phyloP scores from a whole-genome alignment of 257 asterid genomes.

The Scutellaria barbata region DNA sequence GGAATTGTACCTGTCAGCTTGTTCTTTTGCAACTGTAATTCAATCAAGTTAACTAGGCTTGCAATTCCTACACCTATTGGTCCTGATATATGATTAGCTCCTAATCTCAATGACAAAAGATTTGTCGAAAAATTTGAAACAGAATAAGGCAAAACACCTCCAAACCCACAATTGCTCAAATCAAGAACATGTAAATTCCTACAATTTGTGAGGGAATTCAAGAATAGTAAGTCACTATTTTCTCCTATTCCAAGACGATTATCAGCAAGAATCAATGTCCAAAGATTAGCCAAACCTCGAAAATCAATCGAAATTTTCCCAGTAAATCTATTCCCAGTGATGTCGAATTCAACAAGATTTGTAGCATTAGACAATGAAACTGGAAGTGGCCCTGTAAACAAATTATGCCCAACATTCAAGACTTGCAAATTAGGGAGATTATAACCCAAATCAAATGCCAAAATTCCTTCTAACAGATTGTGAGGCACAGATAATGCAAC shows the following conservation, averaged over 20 bases:
- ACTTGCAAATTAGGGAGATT: conserved; percentile 33
- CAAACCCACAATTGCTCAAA: conserved; percentile 32
- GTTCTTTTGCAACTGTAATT: conserved; percentile 28
- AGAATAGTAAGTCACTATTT: conserved; percentile 23
- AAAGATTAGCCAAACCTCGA: conserved; percentile 25
- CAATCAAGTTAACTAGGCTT: conserved; percentile 30
- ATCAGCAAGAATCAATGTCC: conserved; percentile 34
- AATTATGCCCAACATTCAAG: conserved; percentile 31
- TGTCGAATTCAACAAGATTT: conserved; percentile 31
- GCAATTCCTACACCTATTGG: conserved; percentile 22
- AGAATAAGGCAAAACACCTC: conserved; percentile 38
- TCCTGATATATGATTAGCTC: conserved; percentile 24
- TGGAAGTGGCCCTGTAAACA: conserved; percentile 29
- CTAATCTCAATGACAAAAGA: conserved; percentile 24
- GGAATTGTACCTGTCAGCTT: conserved; percentile 32
- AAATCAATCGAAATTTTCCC: conserved; percentile 32
- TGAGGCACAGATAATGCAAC: conserved; percentile 12
- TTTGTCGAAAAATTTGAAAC: conserved; percentile 30
- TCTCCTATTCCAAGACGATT: conserved; percentile 28
- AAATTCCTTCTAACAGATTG: conserved; percentile 30
- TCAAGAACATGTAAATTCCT: conserved; percentile 33
- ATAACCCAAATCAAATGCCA: conserved; percentile 29
- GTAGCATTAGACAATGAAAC: conserved; percentile 35
- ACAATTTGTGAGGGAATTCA: conserved; percentile 20
- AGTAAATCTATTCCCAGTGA: conserved; percentile 12